Base-by-base conservation (phyloP, 2,329 filamentous ascomycete genomes). In the Fusarium decemcellulare region DNA sequence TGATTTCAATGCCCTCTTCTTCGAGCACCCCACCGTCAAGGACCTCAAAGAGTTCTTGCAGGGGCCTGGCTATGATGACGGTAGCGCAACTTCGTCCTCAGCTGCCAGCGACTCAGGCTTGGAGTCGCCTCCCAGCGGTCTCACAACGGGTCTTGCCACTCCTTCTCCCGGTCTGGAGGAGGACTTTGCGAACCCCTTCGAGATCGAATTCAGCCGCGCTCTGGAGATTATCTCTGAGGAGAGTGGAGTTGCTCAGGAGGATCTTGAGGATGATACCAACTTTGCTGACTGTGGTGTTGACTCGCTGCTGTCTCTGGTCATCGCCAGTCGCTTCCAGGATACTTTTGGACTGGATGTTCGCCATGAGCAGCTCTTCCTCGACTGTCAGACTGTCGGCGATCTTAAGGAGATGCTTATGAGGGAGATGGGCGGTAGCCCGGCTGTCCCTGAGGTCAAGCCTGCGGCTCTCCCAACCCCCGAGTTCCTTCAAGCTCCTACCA, bases 281-380 rank as follows among this genome's bases (percentile, higher is more conserved):
- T 90, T 90, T 73, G 79, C 82, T 3, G 87, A 90, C 65, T 80
- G 89, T 5, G 88, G 88, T 32, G 85, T 90, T 14, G 88, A 91
- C 76, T 90, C 88, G 1, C 80, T 91, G 14, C 86, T 91, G 81
- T 83, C 86, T 3, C 78, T 91, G 44, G 88, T 87, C 3, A 86
- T 90, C 36, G 83, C 82, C 18, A 86, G 86, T 30, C 82, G 86
- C 23, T 83, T 90, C 55, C 85, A 86, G 16, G 88, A 90, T 37
- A 37, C 43, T 0, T 68, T 68, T 15, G 66, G 63, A 0, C 10
- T 68, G 11, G 66, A 68, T 27, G 34, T 68, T 1, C 16, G 52
- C 0, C 66, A 68, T 14, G 66, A 68, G 18, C 63, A 69, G n/a
- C 15, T 68, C 8, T 68, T 68, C 29, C 66, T 68, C 50, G 66